Evolutionary conservation across 371 early-diverging fungal genomes (phyloP).

Genomic region (Mortierella sp.): DNA sequence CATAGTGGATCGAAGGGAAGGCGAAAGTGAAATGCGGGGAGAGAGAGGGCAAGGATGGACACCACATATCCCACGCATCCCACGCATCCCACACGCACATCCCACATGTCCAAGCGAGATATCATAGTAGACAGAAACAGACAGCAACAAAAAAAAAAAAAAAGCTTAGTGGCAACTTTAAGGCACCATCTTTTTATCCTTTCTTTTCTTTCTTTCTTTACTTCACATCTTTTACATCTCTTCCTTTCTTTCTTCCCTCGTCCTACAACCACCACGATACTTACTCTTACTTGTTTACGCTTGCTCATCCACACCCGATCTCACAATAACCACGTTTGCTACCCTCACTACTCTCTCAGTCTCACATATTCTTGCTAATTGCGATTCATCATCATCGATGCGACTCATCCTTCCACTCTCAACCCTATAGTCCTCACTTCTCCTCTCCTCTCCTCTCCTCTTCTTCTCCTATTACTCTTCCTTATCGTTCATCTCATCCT

Average conservation of each 20-base stretch:
- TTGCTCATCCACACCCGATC: background rate
- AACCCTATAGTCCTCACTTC: background rate
- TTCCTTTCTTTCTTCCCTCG: background rate
- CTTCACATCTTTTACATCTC: background rate
- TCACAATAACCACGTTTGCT: background rate
- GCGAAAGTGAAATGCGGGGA: background rate
- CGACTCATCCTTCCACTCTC: background rate
- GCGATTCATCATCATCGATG: background rate
- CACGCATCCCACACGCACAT: background rate
- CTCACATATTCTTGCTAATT: background rate
- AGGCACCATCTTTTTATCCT: no score
- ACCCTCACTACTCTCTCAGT: background rate
- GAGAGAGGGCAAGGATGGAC: background rate
- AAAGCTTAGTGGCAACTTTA: no score
- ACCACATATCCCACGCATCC: no score
- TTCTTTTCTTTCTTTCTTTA: background rate
- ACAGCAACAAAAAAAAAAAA: background rate
- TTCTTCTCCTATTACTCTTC: background rate
- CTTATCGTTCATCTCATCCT: background rate
- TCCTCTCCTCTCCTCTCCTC: background rate
- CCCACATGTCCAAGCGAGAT: no score
- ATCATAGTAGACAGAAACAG: background rate
- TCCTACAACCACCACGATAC: no score
- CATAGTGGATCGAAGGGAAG: background rate
- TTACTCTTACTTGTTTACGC: background rate